Evolutionary conservation across 148 eudicot species (phyloP).

Genomic region (Chenopodium album): DNA sequence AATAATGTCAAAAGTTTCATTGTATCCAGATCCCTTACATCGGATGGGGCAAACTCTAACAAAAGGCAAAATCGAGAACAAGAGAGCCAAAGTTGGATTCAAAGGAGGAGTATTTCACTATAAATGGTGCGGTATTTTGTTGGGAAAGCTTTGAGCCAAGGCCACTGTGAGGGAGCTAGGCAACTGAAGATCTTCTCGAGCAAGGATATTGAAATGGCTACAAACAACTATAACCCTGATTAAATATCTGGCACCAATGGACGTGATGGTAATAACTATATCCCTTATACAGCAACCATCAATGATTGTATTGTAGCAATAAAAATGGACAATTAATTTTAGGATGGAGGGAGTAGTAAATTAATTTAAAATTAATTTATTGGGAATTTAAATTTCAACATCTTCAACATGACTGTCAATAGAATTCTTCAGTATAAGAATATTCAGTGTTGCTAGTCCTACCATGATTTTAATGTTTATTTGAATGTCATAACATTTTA

Average conservation of each 20-base stretch:
- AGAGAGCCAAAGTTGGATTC: background rate
- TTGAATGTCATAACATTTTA: too few species aligned
- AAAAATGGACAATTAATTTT: too few species aligned
- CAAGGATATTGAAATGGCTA: conserved; percentile 24
- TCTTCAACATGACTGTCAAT: too few species aligned
- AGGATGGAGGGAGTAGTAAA: too few species aligned
- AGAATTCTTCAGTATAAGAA: too few species aligned
- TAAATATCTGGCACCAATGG: conserved; percentile 3
- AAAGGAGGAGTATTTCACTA: conserved; percentile 20
- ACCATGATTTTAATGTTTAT: too few species aligned
- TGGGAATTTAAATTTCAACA: too few species aligned
- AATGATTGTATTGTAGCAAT: background rate
- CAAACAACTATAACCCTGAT: conserved; percentile 20
- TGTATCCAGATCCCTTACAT: background rate
- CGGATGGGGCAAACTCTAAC: conserved; percentile 26
- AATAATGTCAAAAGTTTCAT: too few species aligned
- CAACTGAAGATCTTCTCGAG: conserved; percentile 18
- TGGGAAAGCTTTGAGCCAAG: conserved; percentile 19
- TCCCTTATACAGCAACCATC: background rate
- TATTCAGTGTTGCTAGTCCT: too few species aligned
- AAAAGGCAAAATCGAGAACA: background rate
- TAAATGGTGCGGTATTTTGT: conserved; percentile 22
- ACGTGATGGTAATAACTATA: background rate
- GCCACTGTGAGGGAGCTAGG: conserved; percentile 16
- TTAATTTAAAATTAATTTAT: too few species aligned